Base-by-base conservation (phyloP, 768 basidiomycete genomes). In the Leccinum aurantiacum region DNA sequence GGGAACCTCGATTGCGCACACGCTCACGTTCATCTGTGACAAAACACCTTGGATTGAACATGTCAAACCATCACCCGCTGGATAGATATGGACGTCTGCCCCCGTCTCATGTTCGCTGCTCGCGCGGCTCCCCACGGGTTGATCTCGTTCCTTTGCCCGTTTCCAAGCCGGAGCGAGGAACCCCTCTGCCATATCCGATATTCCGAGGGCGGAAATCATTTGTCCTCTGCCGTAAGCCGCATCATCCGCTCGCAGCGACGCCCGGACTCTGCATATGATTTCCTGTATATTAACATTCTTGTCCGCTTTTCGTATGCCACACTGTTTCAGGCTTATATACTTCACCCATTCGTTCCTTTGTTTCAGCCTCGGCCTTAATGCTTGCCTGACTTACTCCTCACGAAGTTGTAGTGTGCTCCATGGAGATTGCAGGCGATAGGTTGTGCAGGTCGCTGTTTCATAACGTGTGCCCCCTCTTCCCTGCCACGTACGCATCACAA, bases 21-120 rank as follows among this genome's bases (percentile, higher is more conserved):
- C 63, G 53, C 55, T 67, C 67, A 69, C 67, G 68, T 33, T 61
- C 67, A 69, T 69, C 47, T 49, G 56, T 58, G 46, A 59, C 27
- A 41, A 19, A 22, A 37, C 60, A 51, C n/a, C 57, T 69, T 58
- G 61, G 55, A 68, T 41, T 53, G 25, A 24, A 47, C 65, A 22
- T 56, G 59, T 56, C 62, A 61, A 53, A 61, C 60, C 8, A 46
- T 29, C 29, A 19, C 14, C 46, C 44, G 49, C 53, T 10, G 48
- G 52, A 56, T 68, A 33, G n/a, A 61, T 41, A 53, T 60, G 35
- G 58, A 14, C 11, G 13, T 48, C 14, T 38, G 17, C 15, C 38
- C 47, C 51, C 14, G 38, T 55, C 48, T 46, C 48, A 22, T 19
- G 10, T 61, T 27, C 8, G n/a, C 46, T 14, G 53, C 31, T 37